Evolutionary conservation across 2,329 filamentous ascomycete species (phyloP), one percentile per base, ranked within the genome.

Genomic region (Neospermospora avenae): DNA sequence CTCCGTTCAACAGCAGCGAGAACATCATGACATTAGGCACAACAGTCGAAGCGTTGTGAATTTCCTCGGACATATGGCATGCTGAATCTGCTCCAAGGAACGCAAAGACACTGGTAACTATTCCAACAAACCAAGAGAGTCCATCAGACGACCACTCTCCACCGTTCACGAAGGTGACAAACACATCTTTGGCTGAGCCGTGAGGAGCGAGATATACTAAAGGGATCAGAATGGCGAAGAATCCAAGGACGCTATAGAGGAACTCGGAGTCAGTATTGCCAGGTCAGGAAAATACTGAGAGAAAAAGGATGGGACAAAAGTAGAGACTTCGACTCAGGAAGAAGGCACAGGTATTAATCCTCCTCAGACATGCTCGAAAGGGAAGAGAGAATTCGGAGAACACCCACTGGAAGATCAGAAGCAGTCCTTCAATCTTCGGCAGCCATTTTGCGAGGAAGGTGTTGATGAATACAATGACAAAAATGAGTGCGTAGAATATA

Each of bases 391-490:
- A n/a, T n/a, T n/a, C n/a, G n/a, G n/a, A n/a, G n/a, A n/a, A n/a
- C n/a, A n/a, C n/a, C n/a, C n/a, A n/a, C n/a, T 84, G 81, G 7
- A 84, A 65, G 39, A 79, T 74, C 24, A 85, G 70, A 51, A 82
- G 76, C 5, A 79, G 52, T 0, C 76, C 77, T 67, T 84, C 81
- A 44, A 85, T 74, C 51, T 78, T 75, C 24, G 83, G 78, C 18
- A 84, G 73, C 13, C 72, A 69, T 1, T 72, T 73, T 37, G 72
- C 78, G 16, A 80, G 71, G 6, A 79, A 74, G 0, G 78, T 81
- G 66, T 80, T 80, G 68, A 80, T 73, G 11, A 77, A 62, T 8
- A 77, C 69, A 13, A 73, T 73, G 35, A 78, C 67, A 3, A 70
- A 65, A 1, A 77, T 71, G 51, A 79, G 72, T 3, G 74, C 77